Evolutionary conservation across 1,284 basidiomycete species (phyloP).

Genomic region (Pterula multifida): DNA sequence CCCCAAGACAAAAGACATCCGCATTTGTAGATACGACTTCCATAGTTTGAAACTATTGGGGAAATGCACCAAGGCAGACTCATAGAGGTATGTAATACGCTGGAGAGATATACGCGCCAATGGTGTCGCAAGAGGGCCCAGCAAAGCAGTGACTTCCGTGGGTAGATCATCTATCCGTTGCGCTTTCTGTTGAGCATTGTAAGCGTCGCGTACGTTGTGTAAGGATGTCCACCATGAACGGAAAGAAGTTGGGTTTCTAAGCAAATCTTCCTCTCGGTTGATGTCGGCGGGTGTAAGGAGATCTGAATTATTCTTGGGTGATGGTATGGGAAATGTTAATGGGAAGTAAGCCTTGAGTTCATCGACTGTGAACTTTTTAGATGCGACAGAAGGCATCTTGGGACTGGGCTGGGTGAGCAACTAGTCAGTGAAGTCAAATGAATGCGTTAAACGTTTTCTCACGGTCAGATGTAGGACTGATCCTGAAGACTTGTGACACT

Average conservation of each 20-base stretch:
- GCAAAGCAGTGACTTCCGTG: constrained; percentile 36
- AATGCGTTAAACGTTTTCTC: neutral
- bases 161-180: constrained; percentile 35
- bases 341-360: constrained; percentile 58
- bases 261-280: constrained; percentile 89
- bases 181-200: constrained; percentile 41
- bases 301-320: constrained; percentile 64
- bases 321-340: constrained; percentile 76
- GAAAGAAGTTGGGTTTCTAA: constrained; percentile 85
- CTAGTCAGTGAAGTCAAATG: neutral
- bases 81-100: constrained; percentile 83
- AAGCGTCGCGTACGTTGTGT: constrained; percentile 60
- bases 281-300: constrained; percentile 73
- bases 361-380: constrained; percentile 33
- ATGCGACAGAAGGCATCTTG: constrained; percentile 42
- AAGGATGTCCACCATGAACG: constrained; percentile 90
- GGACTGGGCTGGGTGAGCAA: neutral
- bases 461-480: neutral
- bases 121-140: constrained; percentile 68
- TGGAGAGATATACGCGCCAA: constrained; percentile 68
- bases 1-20: constrained; percentile 83
- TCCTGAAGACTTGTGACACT: neutral
- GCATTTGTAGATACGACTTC: constrained; percentile 82
- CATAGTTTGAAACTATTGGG: constrained; percentile 90
- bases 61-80: constrained; percentile 82